phyloP scores from a whole-genome alignment of 139 green algal species.

The Chlorella sp. region DNA sequence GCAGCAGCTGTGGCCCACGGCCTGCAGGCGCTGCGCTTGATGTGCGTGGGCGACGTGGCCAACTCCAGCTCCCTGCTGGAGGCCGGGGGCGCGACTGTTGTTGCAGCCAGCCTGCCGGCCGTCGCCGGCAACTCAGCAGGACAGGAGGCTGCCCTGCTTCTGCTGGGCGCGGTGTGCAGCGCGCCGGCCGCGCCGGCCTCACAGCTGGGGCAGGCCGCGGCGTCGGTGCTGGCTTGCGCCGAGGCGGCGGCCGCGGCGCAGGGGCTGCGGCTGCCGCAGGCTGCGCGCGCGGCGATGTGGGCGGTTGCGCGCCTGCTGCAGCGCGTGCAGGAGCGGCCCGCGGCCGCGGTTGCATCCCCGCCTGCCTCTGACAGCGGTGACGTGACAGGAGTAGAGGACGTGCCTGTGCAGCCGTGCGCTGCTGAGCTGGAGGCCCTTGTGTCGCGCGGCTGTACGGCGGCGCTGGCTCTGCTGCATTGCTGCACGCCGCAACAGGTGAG shows the following conservation, averaged over 20 bases:
- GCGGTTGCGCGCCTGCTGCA: constrained; percentile 9
- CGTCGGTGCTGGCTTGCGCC: constrained; percentile 18
- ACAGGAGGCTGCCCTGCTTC: constrained; percentile 11
- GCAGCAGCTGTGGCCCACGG: neutral
- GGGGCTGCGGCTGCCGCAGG: constrained; percentile 9
- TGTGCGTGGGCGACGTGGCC: constrained; percentile 1
- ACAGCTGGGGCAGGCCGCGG: no score
- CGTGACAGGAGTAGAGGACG: no score
- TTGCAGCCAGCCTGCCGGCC: neutral
- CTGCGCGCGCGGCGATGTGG: constrained; percentile 7
- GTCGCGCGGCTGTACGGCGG: no score
- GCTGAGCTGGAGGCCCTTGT: no score
- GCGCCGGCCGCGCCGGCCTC: no score
- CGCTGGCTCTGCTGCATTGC: constrained; percentile 22
- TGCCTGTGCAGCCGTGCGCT: no score
- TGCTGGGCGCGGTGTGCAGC: no score
- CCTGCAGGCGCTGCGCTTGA: constrained; percentile 5
- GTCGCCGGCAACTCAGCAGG: neutral
- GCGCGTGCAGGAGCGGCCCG: constrained; percentile 13
- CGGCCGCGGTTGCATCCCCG: no score
- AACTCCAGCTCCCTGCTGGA: constrained; percentile 15
- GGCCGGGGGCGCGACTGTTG: constrained; percentile 3
- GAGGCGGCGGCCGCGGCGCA: neutral
- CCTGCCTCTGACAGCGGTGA: no score
- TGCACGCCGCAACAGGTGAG: no score